phyloP scores from a whole-genome alignment of 164 flowering plant genomes.

The Kingdonia uniflora region DNA sequence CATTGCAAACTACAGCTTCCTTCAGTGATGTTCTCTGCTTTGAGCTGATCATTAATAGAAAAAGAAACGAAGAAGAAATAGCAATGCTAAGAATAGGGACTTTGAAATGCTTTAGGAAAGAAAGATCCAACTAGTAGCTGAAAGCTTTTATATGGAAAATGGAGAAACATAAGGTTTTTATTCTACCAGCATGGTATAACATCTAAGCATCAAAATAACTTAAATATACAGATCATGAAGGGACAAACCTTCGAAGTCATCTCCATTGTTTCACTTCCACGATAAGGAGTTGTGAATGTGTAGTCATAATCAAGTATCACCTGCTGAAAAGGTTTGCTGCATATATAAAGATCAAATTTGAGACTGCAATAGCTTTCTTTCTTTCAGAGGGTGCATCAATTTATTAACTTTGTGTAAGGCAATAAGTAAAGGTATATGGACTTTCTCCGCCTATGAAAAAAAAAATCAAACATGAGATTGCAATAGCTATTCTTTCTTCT shows the following conservation, averaged over 20 bases:
- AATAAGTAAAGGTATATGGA: not conserved
- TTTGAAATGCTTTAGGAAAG: too few relatives aligned
- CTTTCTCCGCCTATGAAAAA: too few relatives aligned
- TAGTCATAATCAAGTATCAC: slow-evolving; percentile 95
- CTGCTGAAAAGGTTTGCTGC: slow-evolving; percentile 86
- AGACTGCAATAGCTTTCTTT: slow-evolving; percentile 2
- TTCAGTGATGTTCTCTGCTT: slow-evolving; percentile 13
- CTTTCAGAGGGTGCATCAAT: slow-evolving; percentile 3
- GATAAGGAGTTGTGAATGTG: slow-evolving; percentile 95
- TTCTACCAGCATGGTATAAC: not conserved
- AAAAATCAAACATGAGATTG: too few relatives aligned
- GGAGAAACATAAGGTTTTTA: not conserved
- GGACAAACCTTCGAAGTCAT: slow-evolving; percentile 30
- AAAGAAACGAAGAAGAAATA: slow-evolving; percentile 6
- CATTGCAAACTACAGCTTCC: slow-evolving; percentile 34
- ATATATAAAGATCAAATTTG: slow-evolving; percentile 13
- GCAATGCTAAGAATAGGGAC: not conserved
- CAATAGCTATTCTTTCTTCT: too few relatives aligned
- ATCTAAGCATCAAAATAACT: not conserved
- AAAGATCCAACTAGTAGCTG: not conserved
- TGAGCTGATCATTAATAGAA: slow-evolving; percentile 19
- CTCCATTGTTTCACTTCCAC: slow-evolving; percentile 71
- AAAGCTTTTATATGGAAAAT: not conserved
- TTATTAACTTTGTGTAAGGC: not conserved
- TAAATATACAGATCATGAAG: not conserved